These are phyloP conservation scores for Glebionis coronaria DNA, from an alignment of 129 eudicot genomes.

Conservation along the genomic window DNA sequence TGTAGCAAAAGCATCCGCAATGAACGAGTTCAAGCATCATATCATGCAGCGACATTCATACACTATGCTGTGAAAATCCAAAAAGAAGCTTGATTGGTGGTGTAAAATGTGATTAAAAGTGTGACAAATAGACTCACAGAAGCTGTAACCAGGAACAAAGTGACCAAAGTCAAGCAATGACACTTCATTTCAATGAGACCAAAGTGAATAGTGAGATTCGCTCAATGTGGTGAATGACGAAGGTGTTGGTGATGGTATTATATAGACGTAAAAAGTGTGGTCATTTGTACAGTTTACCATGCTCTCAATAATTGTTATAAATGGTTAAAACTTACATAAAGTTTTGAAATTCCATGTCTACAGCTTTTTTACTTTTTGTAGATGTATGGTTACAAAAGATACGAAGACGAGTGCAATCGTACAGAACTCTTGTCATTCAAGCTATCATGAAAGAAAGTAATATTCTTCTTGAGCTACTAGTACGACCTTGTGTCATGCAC, in stretches of 20 bases:
- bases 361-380: no score
- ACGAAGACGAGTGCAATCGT: background rate
- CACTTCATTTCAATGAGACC: slow-evolving; percentile 7
- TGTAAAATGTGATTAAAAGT: background rate
- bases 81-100: background rate
- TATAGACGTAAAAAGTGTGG: slow-evolving; percentile 14
- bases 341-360: background rate
- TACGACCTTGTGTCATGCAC: no score
- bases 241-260: slow-evolving; percentile 1
- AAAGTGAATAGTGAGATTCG: slow-evolving; percentile 1
- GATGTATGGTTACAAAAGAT: background rate
- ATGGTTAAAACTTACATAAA: slow-evolving; percentile 1
- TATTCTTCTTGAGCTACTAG: no score
- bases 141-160: slow-evolving; percentile 15
- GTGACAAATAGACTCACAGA: slow-evolving; percentile 15
- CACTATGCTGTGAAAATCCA: background rate
- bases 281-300: slow-evolving; percentile 6
- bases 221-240: slow-evolving; percentile 13
- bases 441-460: no score
- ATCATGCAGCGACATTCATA: background rate
- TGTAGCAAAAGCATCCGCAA: background rate
- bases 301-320: slow-evolving; percentile 8
- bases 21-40: background rate
- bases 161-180: slow-evolving; percentile 11
- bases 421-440: no score